phyloP scores from a whole-genome alignment of 2,329 filamentous ascomycete species.

The Cordyceps militaris region DNA sequence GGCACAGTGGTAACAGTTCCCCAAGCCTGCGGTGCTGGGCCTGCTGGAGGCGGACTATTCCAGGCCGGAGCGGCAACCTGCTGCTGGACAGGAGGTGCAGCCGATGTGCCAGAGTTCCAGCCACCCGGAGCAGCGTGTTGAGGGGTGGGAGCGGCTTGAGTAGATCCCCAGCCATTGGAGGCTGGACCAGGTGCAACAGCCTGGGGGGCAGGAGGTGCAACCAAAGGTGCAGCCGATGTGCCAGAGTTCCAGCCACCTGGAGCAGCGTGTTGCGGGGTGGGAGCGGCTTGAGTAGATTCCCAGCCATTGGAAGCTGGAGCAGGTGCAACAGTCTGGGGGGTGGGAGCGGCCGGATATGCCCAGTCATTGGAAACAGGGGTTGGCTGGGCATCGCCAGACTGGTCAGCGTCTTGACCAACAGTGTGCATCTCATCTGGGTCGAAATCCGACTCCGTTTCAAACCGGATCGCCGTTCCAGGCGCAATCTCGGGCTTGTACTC shows the following conservation, averaged over 20 bases:
- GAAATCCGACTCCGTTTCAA: conserved; percentile 49
- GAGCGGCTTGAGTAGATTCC: background rate
- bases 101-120: too few species aligned
- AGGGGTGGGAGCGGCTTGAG: background rate
- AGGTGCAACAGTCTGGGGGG: background rate
- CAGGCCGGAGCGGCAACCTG: background rate
- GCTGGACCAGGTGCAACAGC: background rate
- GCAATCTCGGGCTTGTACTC: conserved; percentile 52
- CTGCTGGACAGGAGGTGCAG: background rate
- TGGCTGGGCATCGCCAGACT: conserved; percentile 14
- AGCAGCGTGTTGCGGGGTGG: background rate
- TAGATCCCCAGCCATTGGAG: background rate
- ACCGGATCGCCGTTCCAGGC: conserved; percentile 39
- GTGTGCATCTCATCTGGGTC: conserved; percentile 30
- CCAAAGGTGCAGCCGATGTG: conserved; percentile 5
- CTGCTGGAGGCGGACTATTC: background rate
- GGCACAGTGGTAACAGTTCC: background rate
- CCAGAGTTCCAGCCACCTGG: conserved; percentile 13
- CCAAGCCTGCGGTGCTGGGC: background rate
- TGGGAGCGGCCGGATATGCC: background rate
- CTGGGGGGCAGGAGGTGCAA: background rate
- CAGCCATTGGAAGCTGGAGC: background rate
- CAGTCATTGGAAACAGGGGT: background rate
- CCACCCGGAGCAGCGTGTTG: background rate
- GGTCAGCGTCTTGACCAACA: conserved; percentile 20